Percentiles rank a stretch among this genome's conserved stretches.
These are phyloP conservation scores for Crataegus laevigata DNA, from an alignment of 306 rosid species.

Conservation along the genomic window DNA sequence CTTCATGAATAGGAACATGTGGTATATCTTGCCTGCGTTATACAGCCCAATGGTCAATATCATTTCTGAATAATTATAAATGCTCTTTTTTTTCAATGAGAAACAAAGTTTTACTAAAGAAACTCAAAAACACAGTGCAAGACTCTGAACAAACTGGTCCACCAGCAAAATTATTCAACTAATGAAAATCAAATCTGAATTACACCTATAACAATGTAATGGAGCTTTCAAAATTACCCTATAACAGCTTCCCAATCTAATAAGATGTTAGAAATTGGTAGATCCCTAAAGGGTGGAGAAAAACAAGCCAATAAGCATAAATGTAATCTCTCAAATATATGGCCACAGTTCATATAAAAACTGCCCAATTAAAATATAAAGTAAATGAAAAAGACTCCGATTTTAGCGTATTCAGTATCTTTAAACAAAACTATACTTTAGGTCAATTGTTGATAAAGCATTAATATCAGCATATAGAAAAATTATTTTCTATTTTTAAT, in stretches of 20 bases:
- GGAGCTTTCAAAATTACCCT: background rate
- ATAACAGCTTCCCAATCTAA: background rate
- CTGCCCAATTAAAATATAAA: background rate
- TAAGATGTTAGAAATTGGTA: background rate
- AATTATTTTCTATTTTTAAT: background rate
- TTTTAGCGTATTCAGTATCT: background rate
- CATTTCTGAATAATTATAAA: background rate
- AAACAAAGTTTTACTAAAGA: background rate
- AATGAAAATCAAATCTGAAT: background rate
- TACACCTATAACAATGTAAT: background rate
- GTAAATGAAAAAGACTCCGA: background rate
- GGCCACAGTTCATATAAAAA: conserved; percentile 9
- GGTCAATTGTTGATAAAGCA: background rate
- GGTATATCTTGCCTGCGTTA: conserved; percentile 64
- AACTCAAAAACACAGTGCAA: background rate
- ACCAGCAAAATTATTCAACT: background rate
- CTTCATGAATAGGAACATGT: conserved; percentile 61
- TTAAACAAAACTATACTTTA: background rate
- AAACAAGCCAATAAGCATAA: conserved; percentile 1
- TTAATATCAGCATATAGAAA: background rate
- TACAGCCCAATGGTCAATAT: conserved; percentile 21
- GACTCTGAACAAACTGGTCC: background rate
- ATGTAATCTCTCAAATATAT: background rate
- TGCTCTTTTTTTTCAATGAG: background rate
- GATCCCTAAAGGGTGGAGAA: background rate